Base-by-base conservation (phyloP, 2,329 filamentous ascomycete genomes). In the Monascus ruber region DNA sequence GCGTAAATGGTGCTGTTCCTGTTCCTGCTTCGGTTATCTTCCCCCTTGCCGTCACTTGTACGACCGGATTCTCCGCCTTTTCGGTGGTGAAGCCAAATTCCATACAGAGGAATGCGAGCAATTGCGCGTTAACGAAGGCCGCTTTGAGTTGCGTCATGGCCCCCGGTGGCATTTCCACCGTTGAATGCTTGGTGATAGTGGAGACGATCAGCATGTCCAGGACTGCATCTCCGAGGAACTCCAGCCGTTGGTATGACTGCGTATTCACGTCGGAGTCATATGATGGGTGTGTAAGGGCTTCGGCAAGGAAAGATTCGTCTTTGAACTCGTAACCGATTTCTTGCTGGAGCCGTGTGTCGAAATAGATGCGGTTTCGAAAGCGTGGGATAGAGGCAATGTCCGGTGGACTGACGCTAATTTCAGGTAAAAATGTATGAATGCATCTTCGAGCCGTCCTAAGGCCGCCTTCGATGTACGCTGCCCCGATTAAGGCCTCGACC, bases 141-240 rank as follows among this genome's bases (percentile, higher is more conserved):
- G 82, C 79, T 41, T 84, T 81, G 40, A 89, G 66, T 2, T 78
- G 65, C 49, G 94, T 86, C 76, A 96, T 85, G n/a, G 74, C 64
- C 36, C 68, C 63, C 36, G 76, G 73, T 2, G 66, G 58, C 7
- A 76, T 60, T 2, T 69, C 54, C 2, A 59, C 55, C 0, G 49
- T 40, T 6, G 28, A 29, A 28, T 57, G 46, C 1, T 38, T 26
- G 24, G 50, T 45, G 6, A 60, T 45, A 0, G 77, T 47, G 7
- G 56, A 54, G 5, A 85, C 77, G 36, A 95, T 67, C 40, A 94
- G 67, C 49, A 79, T 74, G 59, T 96, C 89, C 0, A 96, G 74
- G 2, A 95, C 69, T 0, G 86, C 76, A 50, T 96, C 89, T 1
- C 89, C 89, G 0, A 95, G 66, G 51, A 91, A 94, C 54, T 95